phyloP scores from a whole-genome alignment of 192 early-diverging fungal genomes.

The Coemansia sp. region DNA sequence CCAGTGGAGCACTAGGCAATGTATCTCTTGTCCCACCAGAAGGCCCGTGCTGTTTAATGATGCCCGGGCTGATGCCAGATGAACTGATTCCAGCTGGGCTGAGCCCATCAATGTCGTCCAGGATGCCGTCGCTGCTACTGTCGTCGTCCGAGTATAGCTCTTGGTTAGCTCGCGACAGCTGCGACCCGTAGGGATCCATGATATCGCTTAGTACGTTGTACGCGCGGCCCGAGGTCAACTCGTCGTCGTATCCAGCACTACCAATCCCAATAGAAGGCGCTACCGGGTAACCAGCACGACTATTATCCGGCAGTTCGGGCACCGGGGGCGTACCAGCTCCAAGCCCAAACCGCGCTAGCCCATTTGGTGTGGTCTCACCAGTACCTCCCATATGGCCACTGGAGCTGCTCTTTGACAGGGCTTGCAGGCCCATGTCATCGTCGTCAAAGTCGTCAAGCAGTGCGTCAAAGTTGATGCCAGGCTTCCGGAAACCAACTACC shows the following conservation, averaged over 20 bases:
- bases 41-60: background rate
- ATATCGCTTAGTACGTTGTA: constrained; percentile 40
- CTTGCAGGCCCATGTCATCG: constrained; percentile 12
- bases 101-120: constrained; percentile 32
- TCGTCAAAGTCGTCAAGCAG: constrained; percentile 43
- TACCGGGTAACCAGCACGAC: constrained; percentile 10
- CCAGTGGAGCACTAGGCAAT: background rate
- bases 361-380: background rate
- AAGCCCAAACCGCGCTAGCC: constrained; percentile 17
- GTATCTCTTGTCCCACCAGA: background rate
- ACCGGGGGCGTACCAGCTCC: constrained; percentile 21
- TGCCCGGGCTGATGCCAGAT: constrained; percentile 3
- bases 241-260: constrained; percentile 6
- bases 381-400: background rate
- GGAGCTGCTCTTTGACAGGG: constrained; percentile 9
- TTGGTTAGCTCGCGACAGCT: constrained; percentile 20
- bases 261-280: background rate
- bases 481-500: constrained; percentile 35
- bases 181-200: constrained; percentile 44
- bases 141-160: constrained; percentile 43
- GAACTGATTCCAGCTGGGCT: constrained; percentile 20
- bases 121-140: constrained; percentile 32
- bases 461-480: constrained; percentile 49
- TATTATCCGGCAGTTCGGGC: constrained; percentile 12
- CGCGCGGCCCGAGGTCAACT: constrained; percentile 37